A percentile compares a stretch with the other conserved stretches of the same genome.
phyloP scores from a whole-genome alignment of 495 filamentous ascomycete species.

The Usnea hakonensis region DNA sequence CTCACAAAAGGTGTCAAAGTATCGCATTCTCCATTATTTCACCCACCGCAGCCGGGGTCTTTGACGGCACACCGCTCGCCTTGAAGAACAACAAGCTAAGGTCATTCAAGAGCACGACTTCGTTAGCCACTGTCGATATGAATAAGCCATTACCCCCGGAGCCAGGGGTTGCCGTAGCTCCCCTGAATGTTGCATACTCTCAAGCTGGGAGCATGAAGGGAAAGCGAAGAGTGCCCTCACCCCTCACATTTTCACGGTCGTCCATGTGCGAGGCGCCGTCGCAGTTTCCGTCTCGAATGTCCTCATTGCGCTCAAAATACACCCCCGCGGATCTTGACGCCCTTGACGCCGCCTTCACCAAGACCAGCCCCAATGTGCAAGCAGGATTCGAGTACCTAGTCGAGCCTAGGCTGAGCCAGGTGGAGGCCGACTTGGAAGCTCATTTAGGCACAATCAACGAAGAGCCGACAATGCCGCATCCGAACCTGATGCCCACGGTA shows the following conservation, averaged over 20 bases:
- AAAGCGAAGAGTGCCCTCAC: slow-evolving; percentile 23
- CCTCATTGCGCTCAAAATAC: slow-evolving; percentile 28
- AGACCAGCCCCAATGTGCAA: slow-evolving; percentile 23
- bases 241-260: slow-evolving; percentile 21
- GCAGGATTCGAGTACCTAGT: slow-evolving; percentile 9
- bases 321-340: slow-evolving; percentile 30
- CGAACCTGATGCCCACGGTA: slow-evolving; percentile 11
- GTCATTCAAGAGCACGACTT: slow-evolving; percentile 18
- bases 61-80: slow-evolving; percentile 29
- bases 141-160: slow-evolving; percentile 46
- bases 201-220: slow-evolving; percentile 21
- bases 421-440: slow-evolving; percentile 27
- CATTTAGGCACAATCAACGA: slow-evolving; percentile 28
- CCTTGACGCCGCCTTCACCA: slow-evolving; percentile 27
- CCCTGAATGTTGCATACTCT: slow-evolving; percentile 26
- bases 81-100: slow-evolving; percentile 15
- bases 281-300: slow-evolving; percentile 18
- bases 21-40: slow-evolving; percentile 34
- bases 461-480: slow-evolving; percentile 17
- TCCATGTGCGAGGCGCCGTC: slow-evolving; percentile 15
- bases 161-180: slow-evolving; percentile 28
- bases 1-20: slow-evolving; percentile 15
- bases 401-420: slow-evolving; percentile 23
- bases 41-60: slow-evolving; percentile 36
- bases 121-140: slow-evolving; percentile 22